Evolutionary conservation across 257 asterid genomes (phyloP).

Genomic region (Petunia axillaris): DNA sequence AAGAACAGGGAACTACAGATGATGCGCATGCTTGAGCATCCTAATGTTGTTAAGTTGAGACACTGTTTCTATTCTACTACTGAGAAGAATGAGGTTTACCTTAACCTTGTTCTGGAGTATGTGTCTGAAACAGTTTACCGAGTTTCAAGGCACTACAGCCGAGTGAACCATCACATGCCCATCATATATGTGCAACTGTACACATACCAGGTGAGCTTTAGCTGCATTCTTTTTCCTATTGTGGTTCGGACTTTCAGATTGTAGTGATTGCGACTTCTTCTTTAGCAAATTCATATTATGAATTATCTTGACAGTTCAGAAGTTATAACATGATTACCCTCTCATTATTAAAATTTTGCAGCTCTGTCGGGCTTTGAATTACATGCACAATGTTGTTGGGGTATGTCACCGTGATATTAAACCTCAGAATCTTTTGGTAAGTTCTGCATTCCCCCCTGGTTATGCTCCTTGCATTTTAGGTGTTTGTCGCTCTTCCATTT

Average conservation of each 20-base stretch:
- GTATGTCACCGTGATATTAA: slow-evolving; percentile 92
- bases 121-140: slow-evolving; percentile 85
- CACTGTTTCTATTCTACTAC: slow-evolving; percentile 86
- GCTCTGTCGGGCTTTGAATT: slow-evolving; percentile 75
- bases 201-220: slow-evolving; percentile 63
- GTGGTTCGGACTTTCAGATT: background rate
- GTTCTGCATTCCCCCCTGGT: slow-evolving; percentile 20
- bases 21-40: slow-evolving; percentile 85
- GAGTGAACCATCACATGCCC: slow-evolving; percentile 85
- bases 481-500: slow-evolving; percentile 6
- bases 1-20: slow-evolving; percentile 87
- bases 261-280: background rate
- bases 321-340: slow-evolving; percentile 5
- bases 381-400: slow-evolving; percentile 79
- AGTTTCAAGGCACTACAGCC: slow-evolving; percentile 79
- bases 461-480: slow-evolving; percentile 18
- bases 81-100: slow-evolving; percentile 78
- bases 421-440: slow-evolving; percentile 82
- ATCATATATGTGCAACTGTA: slow-evolving; percentile 79
- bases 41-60: slow-evolving; percentile 69
- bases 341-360: slow-evolving; percentile 33
- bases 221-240: background rate
- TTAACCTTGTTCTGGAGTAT: slow-evolving; percentile 84
- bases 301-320: background rate
- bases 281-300: background rate